Evolutionary conservation across 176 grass and related monocot genomes (phyloP).

Genomic region (Pharus latifolius): DNA sequence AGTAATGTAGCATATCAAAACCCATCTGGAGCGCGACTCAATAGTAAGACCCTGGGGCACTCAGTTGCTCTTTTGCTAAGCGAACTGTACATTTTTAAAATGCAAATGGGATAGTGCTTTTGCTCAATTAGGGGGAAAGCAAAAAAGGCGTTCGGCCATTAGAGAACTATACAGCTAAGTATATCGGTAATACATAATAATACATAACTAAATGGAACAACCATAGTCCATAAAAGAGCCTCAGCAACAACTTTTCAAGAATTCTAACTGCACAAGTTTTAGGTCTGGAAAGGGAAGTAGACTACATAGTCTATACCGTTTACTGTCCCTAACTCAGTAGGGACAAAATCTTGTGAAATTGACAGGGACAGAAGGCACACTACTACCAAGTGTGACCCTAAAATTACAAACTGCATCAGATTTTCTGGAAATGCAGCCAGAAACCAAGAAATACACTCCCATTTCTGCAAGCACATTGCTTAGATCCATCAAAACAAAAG

Average conservation of each 20-base stretch:
- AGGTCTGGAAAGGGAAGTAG: background rate
- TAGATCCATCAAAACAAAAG: conserved; percentile 15
- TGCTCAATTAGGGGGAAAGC: conserved; percentile 20
- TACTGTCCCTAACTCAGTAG: background rate
- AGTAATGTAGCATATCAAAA: background rate
- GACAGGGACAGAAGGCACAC: conserved; percentile 22
- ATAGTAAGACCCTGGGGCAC: background rate
- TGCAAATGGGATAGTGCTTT: conserved; percentile 1
- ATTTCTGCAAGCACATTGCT: background rate
- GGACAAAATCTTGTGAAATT: conserved; percentile 27
- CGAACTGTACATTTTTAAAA: background rate
- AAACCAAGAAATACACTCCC: background rate
- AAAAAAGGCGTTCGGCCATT: background rate
- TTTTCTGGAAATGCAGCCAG: background rate
- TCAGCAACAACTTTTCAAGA: background rate
- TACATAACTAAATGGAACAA: background rate
- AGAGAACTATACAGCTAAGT: conserved; percentile 6
- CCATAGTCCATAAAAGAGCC: background rate
- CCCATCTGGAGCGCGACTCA: background rate
- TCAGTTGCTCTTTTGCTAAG: background rate
- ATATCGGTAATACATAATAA: background rate
- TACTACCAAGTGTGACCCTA: background rate
- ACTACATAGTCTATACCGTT: background rate
- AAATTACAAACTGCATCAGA: background rate
- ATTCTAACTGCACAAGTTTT: background rate